phyloP scores from a whole-genome alignment of 805 yeast species.

The Starmerella asiatica region DNA sequence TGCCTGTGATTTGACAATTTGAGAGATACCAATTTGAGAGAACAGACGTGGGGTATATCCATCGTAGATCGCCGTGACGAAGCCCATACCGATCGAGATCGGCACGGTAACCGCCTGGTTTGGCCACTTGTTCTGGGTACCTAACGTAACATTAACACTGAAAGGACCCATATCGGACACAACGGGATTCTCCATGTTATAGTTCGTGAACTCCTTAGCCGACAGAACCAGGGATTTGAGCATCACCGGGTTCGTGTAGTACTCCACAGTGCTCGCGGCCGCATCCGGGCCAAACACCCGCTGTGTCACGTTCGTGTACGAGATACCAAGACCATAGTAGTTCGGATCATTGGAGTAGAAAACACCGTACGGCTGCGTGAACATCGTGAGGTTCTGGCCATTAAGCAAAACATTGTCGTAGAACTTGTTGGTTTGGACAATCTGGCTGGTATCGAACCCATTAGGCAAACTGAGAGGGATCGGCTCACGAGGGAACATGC shows the following conservation, averaged over 20 bases:
- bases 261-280: conserved; percentile 30
- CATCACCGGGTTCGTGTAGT: conserved; percentile 44
- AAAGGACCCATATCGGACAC: conserved; percentile 38
- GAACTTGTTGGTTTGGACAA: conserved; percentile 64
- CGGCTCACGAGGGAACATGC: conserved; percentile 35
- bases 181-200: conserved; percentile 18
- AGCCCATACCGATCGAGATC: conserved; percentile 70
- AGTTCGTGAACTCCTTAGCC: conserved; percentile 35
- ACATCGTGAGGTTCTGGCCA: conserved; percentile 40
- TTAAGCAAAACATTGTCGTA: conserved; percentile 51
- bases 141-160: conserved; percentile 36
- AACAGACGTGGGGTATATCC: conserved; percentile 34
- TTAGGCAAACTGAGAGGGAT: conserved; percentile 36
- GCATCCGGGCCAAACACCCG: conserved; percentile 38
- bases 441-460: conserved; percentile 35
- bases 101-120: conserved; percentile 33
- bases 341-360: conserved; percentile 37
- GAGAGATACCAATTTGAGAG: conserved; percentile 35
- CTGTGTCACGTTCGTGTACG: conserved; percentile 38
- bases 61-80: conserved; percentile 50
- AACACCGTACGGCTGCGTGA: conserved; percentile 54
- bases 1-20: conserved; percentile 23
- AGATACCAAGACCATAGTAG: conserved; percentile 48
- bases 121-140: conserved; percentile 23
- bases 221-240: conserved; percentile 44